These are phyloP conservation scores for Exophiala bonariae DNA, from an alignment of 2,329 filamentous ascomycete species.

Conservation along the genomic window DNA sequence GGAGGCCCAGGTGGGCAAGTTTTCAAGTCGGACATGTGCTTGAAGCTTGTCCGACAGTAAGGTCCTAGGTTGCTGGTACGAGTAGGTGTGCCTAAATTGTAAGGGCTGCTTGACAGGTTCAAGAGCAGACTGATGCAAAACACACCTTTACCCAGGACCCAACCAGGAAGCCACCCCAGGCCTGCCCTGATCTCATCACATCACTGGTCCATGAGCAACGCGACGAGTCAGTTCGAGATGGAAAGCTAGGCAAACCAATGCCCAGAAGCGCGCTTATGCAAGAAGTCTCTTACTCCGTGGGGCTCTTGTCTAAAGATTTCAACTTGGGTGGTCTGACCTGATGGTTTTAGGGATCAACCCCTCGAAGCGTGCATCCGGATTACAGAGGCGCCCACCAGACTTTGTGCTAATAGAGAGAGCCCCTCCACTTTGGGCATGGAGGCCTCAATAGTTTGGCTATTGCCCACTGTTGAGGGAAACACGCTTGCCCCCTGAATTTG, in stretches of 20 bases:
- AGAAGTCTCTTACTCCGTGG: slow-evolving; percentile 12
- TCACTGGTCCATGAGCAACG: slow-evolving; percentile 1
- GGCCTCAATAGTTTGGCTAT: too few species aligned
- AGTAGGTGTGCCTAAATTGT: too few species aligned
- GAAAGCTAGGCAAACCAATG: slow-evolving; percentile 6
- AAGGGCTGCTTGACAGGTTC: too few species aligned
- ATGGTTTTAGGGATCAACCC: not conserved
- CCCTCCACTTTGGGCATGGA: too few species aligned
- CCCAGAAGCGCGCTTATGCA: slow-evolving; percentile 26
- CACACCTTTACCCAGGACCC: too few species aligned
- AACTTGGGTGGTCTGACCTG: slow-evolving; percentile 19
- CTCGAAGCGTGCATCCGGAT: slow-evolving; percentile 5
- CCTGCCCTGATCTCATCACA: not conserved
- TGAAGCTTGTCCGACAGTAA: too few species aligned
- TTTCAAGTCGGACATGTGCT: too few species aligned
- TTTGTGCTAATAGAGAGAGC: not conserved
- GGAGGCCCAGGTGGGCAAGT: too few species aligned
- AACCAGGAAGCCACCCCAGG: not conserved
- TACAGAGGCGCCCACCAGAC: slow-evolving; percentile 9
- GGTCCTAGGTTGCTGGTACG: too few species aligned
- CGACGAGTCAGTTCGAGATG: slow-evolving; percentile 14
- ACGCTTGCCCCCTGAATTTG: too few species aligned
- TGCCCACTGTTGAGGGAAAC: too few species aligned
- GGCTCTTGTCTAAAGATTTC: slow-evolving; percentile 6
- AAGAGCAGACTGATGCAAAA: too few species aligned